Evolutionary conservation across 768 basidiomycete genomes (phyloP), one percentile per base, ranked within the genome.

Genomic region (Lactarius tabidus): DNA sequence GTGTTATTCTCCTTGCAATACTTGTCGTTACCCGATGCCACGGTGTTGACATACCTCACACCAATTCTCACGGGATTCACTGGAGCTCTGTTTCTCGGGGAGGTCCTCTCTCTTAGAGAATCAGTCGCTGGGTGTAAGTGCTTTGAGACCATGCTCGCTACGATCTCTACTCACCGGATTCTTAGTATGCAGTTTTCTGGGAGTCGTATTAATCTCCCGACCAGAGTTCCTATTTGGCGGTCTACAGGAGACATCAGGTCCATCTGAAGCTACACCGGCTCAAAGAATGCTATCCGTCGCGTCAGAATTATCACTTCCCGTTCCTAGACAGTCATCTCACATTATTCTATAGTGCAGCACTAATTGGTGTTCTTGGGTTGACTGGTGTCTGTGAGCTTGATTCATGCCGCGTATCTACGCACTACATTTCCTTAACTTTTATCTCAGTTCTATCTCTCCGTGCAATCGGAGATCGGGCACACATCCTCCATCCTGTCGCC

Each of bases 141-240:
- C 10, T 20, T 9, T 3, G 7, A 10, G 48, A 15, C n/a, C 5
- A 17, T 17, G 23, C 23, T 20, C 12, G 43, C 26, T 18, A n/a
- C 6, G 51, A 38, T 41, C 20, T 45, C 15, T 6, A 33, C 43
- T 35, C 12, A 65, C 36, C n/a, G 18, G 23, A 7, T n/a, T n/a
- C n/a, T n/a, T 70, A 84, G 84, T 88, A 10, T 80, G 82, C 56
- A 88, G 90, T 74, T 79, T 95, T 33, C 48, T 82, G 8, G 94
- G 93, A 0, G 91, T 94, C 12, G 74, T 95, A 15, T 79, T 94
- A 7, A 92, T 97, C 56, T 90, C 93, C 12, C 80, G 91, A 36
- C 94, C 94, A 0, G 76, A 81, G 1, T 85, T 85, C 58, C 69
- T 97, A 5, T 95, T 97, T 70, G 88, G 87, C 2, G 52, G 51